A percentile compares a stretch with the other conserved stretches of the same genome.
These are phyloP conservation scores for Citrus cavaleriei DNA, from an alignment of 345 rosid species.

Conservation along the genomic window DNA sequence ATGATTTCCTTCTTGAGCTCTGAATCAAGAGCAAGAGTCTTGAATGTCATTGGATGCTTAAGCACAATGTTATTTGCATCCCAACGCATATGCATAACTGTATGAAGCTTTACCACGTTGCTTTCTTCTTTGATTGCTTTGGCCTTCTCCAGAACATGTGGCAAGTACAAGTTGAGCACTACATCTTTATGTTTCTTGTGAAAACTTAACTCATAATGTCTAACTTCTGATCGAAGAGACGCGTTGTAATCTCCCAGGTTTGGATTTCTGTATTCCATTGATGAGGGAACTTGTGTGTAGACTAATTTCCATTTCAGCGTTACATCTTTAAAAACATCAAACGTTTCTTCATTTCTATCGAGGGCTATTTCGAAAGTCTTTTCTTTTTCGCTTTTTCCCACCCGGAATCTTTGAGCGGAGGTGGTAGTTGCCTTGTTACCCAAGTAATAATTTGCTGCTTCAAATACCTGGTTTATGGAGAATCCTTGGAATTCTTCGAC, in stretches of 20 bases:
- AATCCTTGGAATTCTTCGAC: background rate
- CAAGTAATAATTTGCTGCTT: background rate
- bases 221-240: background rate
- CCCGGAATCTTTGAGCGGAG: background rate
- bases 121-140: slow-evolving; percentile 10
- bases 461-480: background rate
- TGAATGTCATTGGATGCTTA: too few relatives aligned
- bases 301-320: background rate
- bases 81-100: background rate
- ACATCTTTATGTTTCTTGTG: background rate
- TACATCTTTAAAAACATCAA: background rate
- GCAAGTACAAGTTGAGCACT: background rate
- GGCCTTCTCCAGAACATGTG: slow-evolving; percentile 2
- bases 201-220: background rate
- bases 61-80: too few relatives aligned
- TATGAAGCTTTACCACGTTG: slow-evolving; percentile 12
- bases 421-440: background rate
- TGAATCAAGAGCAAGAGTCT: too few relatives aligned
- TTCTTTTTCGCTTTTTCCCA: background rate
- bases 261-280: background rate
- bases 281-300: background rate
- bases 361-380: background rate
- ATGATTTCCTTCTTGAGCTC: too few relatives aligned
- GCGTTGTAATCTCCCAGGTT: background rate
- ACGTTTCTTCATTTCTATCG: background rate